phyloP scores from a whole-genome alignment of 768 basidiomycete genomes.

The Kwoniella dendrophila region DNA sequence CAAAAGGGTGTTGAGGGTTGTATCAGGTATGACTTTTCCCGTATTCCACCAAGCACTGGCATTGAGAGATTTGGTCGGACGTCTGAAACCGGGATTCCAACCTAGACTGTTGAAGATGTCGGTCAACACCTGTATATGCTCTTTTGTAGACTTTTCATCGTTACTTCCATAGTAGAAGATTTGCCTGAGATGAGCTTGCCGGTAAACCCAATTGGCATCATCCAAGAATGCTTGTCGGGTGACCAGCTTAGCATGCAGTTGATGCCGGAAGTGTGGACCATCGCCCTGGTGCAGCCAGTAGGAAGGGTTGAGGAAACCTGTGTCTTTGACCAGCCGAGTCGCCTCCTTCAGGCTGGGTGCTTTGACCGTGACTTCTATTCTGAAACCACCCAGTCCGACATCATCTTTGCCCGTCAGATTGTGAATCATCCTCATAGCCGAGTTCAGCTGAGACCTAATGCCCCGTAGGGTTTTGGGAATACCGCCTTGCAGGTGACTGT shows the following conservation, averaged over 20 bases:
- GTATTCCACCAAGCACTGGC: no score
- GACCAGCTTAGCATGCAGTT: conserved; percentile 6
- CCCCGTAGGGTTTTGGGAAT: conserved; percentile 19
- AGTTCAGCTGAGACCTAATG: conserved; percentile 4
- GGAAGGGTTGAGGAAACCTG: conserved; percentile 22
- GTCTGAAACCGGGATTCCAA: no score
- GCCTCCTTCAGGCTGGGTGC: conserved; percentile 20
- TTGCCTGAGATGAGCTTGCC: conserved; percentile 13
- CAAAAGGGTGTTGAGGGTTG: no score
- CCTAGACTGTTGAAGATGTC: no score
- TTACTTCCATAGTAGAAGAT: no score
- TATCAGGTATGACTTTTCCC: no score
- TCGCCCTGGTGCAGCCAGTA: conserved; percentile 23
- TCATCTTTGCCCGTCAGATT: conserved; percentile 13
- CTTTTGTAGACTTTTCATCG: no score
- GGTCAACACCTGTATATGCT: no score
- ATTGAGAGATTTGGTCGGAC: no score
- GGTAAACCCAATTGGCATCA: conserved; percentile 36
- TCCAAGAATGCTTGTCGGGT: conserved; percentile 18
- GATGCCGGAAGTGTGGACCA: not conserved
- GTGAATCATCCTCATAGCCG: conserved; percentile 25
- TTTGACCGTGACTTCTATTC: conserved; percentile 37
- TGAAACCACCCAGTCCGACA: conserved; percentile 24
- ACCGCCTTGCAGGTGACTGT: conserved; percentile 27
- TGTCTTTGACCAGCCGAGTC: no score